Evolutionary conservation across 768 basidiomycete species (phyloP), one percentile per base, ranked within the genome.

Genomic region (Hericium coralloides): DNA sequence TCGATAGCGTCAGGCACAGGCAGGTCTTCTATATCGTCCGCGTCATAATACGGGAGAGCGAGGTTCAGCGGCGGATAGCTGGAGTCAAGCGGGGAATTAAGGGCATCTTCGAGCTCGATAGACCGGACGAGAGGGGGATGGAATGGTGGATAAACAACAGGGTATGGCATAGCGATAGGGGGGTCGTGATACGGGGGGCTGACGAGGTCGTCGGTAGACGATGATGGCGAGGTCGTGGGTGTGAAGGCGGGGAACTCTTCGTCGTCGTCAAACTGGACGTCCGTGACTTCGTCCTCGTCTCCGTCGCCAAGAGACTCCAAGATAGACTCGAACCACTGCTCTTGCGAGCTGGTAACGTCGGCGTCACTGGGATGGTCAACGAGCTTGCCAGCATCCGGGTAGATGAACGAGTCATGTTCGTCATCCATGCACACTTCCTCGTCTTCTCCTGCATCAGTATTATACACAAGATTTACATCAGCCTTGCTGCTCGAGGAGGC

Each of bases 1-100:
- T 90, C 88, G 76, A 90, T 87, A 43, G 87, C 83, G 65, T 90
- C 89, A 47, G 87, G 88, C 45, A 89, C 80, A 26, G 85, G 74
- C 36, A 83, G 76, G 65, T 85, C 85, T 64, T 86, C 86, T 61
- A 80, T 65, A 70, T 87, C 83, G 70, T 85, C 81, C 63, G 69
- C 66, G 58, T 82, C 76, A 65, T 77, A 79, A 63, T 84, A 86
- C 55, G 88, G 83, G 48, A 86, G 75, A 49, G 85, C 76, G 66
- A 81, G 78, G 67, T 79, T 74, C 73, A 71, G 74, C 59, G 67
- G 65, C 22, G 67, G 61, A 15, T 66, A 55, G 51, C 60, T 58
- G 55, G 66, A 56, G 53, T 65, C 58, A 55, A 78, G 73, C 57
- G 60, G 73, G 67, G 72, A 73, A 72, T 58, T 76, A 70, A 65